These are phyloP conservation scores for Iodosphaeria phyllophila DNA, from an alignment of 2,329 filamentous ascomycete genomes.

Conservation along the genomic window DNA sequence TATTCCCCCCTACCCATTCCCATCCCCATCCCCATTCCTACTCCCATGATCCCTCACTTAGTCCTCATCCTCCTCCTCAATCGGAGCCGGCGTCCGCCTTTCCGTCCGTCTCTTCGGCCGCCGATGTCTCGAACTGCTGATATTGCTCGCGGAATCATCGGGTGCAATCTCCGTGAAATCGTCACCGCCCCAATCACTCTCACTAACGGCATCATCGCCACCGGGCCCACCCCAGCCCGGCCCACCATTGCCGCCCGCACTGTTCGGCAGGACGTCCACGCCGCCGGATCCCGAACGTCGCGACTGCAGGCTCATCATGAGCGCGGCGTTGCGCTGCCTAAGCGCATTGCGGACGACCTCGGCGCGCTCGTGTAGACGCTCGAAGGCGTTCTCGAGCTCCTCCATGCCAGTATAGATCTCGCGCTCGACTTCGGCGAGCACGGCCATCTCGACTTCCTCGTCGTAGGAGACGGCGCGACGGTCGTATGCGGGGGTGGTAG, in stretches of 20 bases:
- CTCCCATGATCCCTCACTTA: no score
- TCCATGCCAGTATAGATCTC: constrained; percentile 94
- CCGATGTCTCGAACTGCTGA: constrained; percentile 50
- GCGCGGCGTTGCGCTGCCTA: constrained; percentile 63
- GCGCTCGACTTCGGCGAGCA: constrained; percentile 76
- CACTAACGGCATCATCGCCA: constrained; percentile 28
- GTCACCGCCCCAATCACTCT: constrained; percentile 39
- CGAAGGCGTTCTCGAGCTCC: constrained; percentile 81
- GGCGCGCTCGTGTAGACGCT: constrained; percentile 71
- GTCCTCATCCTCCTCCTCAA: constrained; percentile 47
- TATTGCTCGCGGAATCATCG: constrained; percentile 67
- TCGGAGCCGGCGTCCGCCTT: constrained; percentile 51
- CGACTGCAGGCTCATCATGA: constrained; percentile 45
- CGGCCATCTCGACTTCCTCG: constrained; percentile 83
- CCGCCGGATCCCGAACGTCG: constrained; percentile 23
- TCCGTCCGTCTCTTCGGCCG: constrained; percentile 50
- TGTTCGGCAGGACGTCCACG: constrained; percentile 34
- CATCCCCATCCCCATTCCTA: no score
- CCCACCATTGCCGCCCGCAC: constrained; percentile 24
- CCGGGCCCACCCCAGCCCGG: constrained; percentile 26
- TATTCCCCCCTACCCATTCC: no score
- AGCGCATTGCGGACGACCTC: constrained; percentile 63
- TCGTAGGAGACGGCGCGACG: constrained; percentile 63
- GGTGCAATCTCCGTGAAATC: constrained; percentile 44
- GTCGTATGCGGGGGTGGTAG: constrained; percentile 16